Base-by-base conservation (phyloP, 1,139 yeast genomes). In the Geotrichum citri-aurantii region DNA sequence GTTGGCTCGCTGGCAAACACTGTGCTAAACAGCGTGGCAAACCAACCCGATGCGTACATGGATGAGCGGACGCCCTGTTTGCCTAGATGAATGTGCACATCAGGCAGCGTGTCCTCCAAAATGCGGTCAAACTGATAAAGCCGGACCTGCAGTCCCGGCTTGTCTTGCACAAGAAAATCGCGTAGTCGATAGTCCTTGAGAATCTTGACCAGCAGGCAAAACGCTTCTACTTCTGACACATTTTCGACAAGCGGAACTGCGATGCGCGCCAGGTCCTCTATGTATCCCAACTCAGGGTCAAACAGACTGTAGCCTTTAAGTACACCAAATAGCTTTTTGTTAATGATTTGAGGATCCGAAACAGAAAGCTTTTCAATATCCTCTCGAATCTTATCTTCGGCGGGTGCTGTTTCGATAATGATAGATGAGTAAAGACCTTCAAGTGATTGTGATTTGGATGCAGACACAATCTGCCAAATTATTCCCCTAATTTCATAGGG, bases 1-100 rank as follows among this genome's bases (percentile, higher is more conserved):
- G n/a, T 87, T 56, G 89, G 75, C 14, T 99, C 98, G 56, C 88
- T 75, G 14, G 98, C 98, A 72, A 92, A 89, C 69, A 88, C 88
- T 76, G 93, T 93, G 14, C 97, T 96, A 75, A 93, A 93, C 65
- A 93, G 80, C 0, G 99, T 93, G 66, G 91, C 78, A 69, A 93
- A 91, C 98, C 98, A 93, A 71, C 93, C 97, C 0, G 93, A 82
- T 0, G 97, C 97, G 75, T 89, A 93, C 97, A 92, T 91, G 24
- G 93, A 86, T 0, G 96, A 86, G 62, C 86, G 82, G 24, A 93
- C 84, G 2, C 98, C 98, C 70, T 91, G 93, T 63, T 89, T 83
- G 27, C 81, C 79, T 67, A 93, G 76, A 74, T 93, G 97, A 59
- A 82, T 81, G 71, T 85, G 84, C 55, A 93, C 77, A 5, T 78